Percentiles rank a stretch among this genome's conserved stretches.
phyloP scores from a whole-genome alignment of 2,329 filamentous ascomycete genomes.

The Apiospora malaysiana region DNA sequence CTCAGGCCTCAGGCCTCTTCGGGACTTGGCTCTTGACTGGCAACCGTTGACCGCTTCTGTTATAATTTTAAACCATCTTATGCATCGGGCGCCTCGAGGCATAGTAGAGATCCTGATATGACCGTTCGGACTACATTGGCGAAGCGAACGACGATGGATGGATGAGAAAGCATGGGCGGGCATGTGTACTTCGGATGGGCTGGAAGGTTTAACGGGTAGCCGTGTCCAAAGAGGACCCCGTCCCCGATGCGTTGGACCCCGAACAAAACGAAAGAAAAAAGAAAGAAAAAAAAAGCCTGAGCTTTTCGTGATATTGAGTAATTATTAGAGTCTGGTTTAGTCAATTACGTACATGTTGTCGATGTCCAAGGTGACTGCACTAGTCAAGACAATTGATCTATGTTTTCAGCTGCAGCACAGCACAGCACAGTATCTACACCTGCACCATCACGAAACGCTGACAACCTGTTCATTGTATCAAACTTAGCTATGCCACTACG shows the following conservation, averaged over 20 bases:
- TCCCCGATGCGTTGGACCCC: neutral
- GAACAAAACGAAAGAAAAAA: constrained; percentile 7
- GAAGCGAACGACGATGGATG: neutral
- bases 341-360: constrained; percentile 1
- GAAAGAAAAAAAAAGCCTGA: constrained; percentile 1
- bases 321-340: constrained; percentile 5
- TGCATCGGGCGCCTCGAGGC: constrained; percentile 12
- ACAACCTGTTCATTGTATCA: neutral
- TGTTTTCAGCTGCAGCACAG: neutral
- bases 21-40: neutral
- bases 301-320: constrained; percentile 16
- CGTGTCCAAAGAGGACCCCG: constrained; percentile 15
- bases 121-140: constrained; percentile 10
- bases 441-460: neutral
- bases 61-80: neutral
- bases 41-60: constrained; percentile 5
- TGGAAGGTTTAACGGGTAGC: constrained; percentile 10
- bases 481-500: neutral
- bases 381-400: neutral
- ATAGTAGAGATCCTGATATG: neutral
- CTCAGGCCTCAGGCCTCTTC: constrained; percentile 6
- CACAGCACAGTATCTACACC: neutral
- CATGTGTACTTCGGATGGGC: neutral
- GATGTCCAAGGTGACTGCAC: neutral
- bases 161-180: neutral